Conservation (phyloP, 139 green algal genomes). For the Micractinium sp. region DNA sequence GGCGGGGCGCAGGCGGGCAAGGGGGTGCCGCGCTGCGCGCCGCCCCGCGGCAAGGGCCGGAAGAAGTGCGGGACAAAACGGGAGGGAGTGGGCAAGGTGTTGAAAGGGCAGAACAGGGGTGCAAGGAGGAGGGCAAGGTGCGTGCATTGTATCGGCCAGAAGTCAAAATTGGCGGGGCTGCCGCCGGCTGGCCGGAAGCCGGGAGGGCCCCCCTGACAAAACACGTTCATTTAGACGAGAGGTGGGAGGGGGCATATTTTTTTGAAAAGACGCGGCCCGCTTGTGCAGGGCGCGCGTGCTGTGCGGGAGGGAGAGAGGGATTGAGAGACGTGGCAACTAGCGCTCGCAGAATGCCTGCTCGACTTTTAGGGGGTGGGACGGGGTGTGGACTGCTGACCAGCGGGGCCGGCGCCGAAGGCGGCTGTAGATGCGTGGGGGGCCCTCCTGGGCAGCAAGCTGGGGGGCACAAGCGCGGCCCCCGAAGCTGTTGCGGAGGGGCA, state of each 20-base stretch:
- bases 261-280: neutral
- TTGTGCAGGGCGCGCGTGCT: neutral
- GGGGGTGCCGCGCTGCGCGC: too few relatives aligned
- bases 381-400: neutral
- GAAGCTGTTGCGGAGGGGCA: too few relatives aligned
- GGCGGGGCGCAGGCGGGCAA: too few relatives aligned
- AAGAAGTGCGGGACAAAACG: neutral
- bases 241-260: neutral
- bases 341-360: neutral
- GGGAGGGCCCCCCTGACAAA: neutral
- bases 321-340: too few relatives aligned
- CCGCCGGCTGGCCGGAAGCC: neutral
- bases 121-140: neutral
- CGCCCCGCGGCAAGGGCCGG: too few relatives aligned
- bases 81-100: neutral
- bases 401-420: neutral
- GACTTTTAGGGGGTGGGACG: neutral
- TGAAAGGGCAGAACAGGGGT: neutral
- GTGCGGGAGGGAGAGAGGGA: too few relatives aligned
- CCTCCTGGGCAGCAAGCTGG: too few relatives aligned
- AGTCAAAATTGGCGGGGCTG: slow-evolving; percentile 6
- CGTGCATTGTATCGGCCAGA: neutral
- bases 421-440: neutral
- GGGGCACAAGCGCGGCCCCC: too few relatives aligned
- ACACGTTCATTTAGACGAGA: neutral